Evolutionary conservation across 441 rosid species (phyloP), one percentile per base, ranked within the genome.

Genomic region (Omphalea diandra): DNA sequence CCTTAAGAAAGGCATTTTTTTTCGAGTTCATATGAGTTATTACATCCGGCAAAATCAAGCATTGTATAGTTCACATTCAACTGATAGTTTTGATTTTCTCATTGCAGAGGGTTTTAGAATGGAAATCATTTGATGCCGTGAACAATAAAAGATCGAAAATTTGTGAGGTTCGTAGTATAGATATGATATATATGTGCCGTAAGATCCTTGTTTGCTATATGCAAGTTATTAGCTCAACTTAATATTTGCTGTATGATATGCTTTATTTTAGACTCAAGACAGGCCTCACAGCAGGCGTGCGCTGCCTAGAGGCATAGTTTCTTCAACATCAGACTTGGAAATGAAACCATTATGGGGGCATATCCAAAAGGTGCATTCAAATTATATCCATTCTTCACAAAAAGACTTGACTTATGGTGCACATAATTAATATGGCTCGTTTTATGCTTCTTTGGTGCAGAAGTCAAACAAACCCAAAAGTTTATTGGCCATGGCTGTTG

Each of bases 401-500:
- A 11, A 38, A 11, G 9, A 1, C 1, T 5, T 38, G 6, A 11
- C 0, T 6, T 5, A 1, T 38, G 57, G 24, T 52, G 15, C 29
- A 24, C 0, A 11, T 9, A 52, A 52, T n/a, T n/a, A 22, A 8
- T 22, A 22, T 52, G 56, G 44, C 14, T 18, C 10, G 7, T 20
- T 61, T 43, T 5, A 17, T 36, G 40, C 14, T 60, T 18, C 22
- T 66, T 9, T 3, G 65, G 31, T n/a, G 59, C 41, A 83, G 85
- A 87, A 82, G 7, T 69, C 80, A 29, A 82, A 78, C 61, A 78
- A 66, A 65, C 53, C 79, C 38, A 79, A 41, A 68, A 86, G 80
- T 80, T 85, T 93, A 41, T 68, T 93, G 63, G 96, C 93, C 57
- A 78, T 93, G 77, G 89, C 94, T 31, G 93, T 80, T n/a, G 98